Evolutionary conservation across 148 eudicot genomes (phyloP).

Genomic region (Rhododendron griersonianum): DNA sequence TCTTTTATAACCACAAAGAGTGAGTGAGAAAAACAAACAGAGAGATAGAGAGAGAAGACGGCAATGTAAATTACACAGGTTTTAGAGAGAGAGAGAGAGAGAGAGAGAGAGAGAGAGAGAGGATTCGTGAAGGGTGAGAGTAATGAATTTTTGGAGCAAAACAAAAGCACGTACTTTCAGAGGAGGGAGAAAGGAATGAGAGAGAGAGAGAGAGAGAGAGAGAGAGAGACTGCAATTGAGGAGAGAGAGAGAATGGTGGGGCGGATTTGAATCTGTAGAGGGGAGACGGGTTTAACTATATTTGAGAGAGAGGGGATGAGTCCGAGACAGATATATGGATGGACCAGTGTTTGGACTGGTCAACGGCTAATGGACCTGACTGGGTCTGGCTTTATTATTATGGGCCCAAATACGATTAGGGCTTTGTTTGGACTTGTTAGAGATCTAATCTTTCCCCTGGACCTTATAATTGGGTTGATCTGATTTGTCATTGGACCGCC

Average conservation of each 20-base stretch:
- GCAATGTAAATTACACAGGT: neutral
- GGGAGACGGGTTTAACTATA: slow-evolving; percentile 29
- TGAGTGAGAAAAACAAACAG: neutral
- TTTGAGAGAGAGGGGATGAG: slow-evolving; percentile 26
- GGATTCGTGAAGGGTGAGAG: neutral
- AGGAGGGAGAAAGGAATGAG: neutral
- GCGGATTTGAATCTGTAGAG: slow-evolving; percentile 31
- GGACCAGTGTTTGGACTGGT: neutral
- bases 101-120: neutral
- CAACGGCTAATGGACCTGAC: neutral
- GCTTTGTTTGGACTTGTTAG: neutral
- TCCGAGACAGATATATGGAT: slow-evolving; percentile 8
- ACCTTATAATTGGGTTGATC: neutral
- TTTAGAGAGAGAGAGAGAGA: neutral
- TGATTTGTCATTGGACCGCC: too few species aligned
- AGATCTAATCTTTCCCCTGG: neutral
- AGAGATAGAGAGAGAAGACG: neutral
- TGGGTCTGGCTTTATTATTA: neutral
- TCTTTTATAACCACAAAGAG: neutral
- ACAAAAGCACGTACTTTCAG: slow-evolving; percentile 19
- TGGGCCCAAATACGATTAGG: neutral
- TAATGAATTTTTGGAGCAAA: neutral
- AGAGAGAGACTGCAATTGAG: neutral
- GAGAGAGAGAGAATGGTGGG: slow-evolving; percentile 1
- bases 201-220: neutral